Evolutionary conservation across 768 basidiomycete genomes (phyloP), one percentile per base, ranked within the genome.

Genomic region (Lactifluus rugatus): DNA sequence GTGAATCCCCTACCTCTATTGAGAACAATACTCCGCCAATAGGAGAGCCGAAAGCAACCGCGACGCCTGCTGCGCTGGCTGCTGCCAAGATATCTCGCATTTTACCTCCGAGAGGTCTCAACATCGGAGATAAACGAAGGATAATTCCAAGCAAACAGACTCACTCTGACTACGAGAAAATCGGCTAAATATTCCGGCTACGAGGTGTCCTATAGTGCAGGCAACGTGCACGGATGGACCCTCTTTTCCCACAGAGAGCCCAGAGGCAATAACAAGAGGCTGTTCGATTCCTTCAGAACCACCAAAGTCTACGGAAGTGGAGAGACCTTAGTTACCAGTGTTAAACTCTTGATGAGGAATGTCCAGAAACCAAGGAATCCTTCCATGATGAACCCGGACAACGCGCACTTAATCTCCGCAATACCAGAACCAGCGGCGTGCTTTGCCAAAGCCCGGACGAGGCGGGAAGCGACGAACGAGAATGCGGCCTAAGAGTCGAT

Each of bases 351-450:
- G 71, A 98, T 90, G 60, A 85, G 77, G 63, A 97, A 87, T 1
- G 96, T 98, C 68, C 85, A 83, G 60, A 87, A 83, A 14, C 92
- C 88, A 36, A 98, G 78, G 71, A 87, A 99, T 0, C 93, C 93
- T 70, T 96, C 85, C 89, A 99, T 97, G 64, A 94, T 79, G 73
- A 99, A 99, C 3, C 96, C 96, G 9, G 90, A 91, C 31, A 99
- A 75, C 65, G 98, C 97, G 68, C 93, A 96, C 67, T 98, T 99
- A 72, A 99, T 97, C 72, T 99, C 96, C 21, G 94, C 92, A 48
- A 99, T 98, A 51, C 96, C 96, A 58, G 94, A 97, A 5, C 96
- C 94, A 19, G 96, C 96, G 14, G 96, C 94, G 70, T 95, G 95
- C 54, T 85, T 93, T 9, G 95, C 94, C 66, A 94, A 81, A 9